These are phyloP conservation scores for Penicillium sp. DNA, from an alignment of 2,329 filamentous ascomycete genomes.

Conservation along the genomic window DNA sequence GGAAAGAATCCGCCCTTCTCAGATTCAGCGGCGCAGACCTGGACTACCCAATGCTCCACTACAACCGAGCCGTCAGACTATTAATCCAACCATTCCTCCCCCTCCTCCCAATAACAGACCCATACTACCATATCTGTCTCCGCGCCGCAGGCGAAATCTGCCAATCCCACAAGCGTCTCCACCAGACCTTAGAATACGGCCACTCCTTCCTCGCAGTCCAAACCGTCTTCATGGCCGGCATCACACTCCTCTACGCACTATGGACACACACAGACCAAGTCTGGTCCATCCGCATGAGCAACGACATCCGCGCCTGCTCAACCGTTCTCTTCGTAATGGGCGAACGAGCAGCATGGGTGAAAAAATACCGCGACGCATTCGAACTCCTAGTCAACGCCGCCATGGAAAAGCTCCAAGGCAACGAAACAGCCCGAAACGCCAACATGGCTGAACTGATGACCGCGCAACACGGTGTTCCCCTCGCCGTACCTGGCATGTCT, in stretches of 20 bases:
- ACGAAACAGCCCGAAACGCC: slow-evolving; percentile 31
- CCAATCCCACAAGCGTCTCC: slow-evolving; percentile 36
- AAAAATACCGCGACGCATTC: slow-evolving; percentile 48
- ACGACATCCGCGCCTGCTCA: slow-evolving; percentile 49
- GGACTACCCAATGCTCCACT: slow-evolving; percentile 50
- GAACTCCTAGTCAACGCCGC: slow-evolving; percentile 46
- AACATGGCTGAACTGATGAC: slow-evolving; percentile 42
- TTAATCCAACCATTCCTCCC: slow-evolving; percentile 51
- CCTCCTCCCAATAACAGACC: slow-evolving; percentile 44
- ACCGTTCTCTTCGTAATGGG: slow-evolving; percentile 50
- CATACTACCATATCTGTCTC: slow-evolving; percentile 45
- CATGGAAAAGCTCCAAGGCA: slow-evolving; percentile 45
- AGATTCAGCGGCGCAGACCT: slow-evolving; percentile 38
- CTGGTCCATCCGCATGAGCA: slow-evolving; percentile 48
- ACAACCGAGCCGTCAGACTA: slow-evolving; percentile 49
- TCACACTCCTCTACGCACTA: slow-evolving; percentile 36
- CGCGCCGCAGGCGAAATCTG: slow-evolving; percentile 37
- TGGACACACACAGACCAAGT: slow-evolving; percentile 45
- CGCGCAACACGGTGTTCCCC: slow-evolving; percentile 28
- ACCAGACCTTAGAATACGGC: slow-evolving; percentile 38
- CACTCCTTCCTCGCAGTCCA: slow-evolving; percentile 40
- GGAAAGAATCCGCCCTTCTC: slow-evolving; percentile 41
- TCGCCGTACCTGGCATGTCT: slow-evolving; percentile 14
- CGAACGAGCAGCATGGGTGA: slow-evolving; percentile 48
- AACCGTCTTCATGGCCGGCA: slow-evolving; percentile 38